Percentiles rank a stretch among this genome's conserved stretches.
phyloP scores from a whole-genome alignment of 2,329 filamentous ascomycete species.

The Fusarium sp. region DNA sequence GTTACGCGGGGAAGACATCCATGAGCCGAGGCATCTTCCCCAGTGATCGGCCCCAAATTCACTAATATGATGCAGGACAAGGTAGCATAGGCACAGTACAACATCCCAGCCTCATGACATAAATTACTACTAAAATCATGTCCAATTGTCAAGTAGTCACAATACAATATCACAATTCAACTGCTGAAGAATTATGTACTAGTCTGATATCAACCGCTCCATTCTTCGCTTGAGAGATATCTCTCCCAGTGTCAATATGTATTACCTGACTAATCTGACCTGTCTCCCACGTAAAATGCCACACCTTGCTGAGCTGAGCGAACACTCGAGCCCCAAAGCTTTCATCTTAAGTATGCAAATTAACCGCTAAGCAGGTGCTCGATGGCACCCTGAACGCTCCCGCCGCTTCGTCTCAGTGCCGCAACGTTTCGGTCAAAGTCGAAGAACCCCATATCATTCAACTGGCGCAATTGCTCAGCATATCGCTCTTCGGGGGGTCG shows the following conservation, averaged over 20 bases:
- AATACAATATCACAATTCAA: background rate
- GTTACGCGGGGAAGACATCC: conserved; percentile 43
- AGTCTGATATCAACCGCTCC: conserved; percentile 46
- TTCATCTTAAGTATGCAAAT: conserved; percentile 29
- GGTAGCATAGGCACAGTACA: background rate
- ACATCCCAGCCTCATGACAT: conserved; percentile 2
- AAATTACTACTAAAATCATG: background rate
- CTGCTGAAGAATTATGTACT: conserved; percentile 27
- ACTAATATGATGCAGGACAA: background rate
- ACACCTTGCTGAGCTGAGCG: conserved; percentile 21
- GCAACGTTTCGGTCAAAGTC: conserved; percentile 95
- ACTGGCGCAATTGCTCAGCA: conserved; percentile 86
- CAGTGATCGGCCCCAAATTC: conserved; percentile 22
- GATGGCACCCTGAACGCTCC: conserved; percentile 92
- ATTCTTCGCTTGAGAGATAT: conserved; percentile 33
- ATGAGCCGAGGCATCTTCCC: conserved; percentile 49
- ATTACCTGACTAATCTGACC: conserved; percentile 37
- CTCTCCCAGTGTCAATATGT: conserved; percentile 28
- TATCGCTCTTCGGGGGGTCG: conserved; percentile 95
- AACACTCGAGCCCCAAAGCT: conserved; percentile 2
- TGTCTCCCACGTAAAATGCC: conserved; percentile 17
- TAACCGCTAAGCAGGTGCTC: conserved; percentile 72
- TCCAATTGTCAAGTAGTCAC: background rate
- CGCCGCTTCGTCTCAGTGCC: conserved; percentile 87
- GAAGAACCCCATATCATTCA: conserved; percentile 99